Conservation (phyloP, 306 rosid genomes). For the Aeschynomene evenia region DNA sequence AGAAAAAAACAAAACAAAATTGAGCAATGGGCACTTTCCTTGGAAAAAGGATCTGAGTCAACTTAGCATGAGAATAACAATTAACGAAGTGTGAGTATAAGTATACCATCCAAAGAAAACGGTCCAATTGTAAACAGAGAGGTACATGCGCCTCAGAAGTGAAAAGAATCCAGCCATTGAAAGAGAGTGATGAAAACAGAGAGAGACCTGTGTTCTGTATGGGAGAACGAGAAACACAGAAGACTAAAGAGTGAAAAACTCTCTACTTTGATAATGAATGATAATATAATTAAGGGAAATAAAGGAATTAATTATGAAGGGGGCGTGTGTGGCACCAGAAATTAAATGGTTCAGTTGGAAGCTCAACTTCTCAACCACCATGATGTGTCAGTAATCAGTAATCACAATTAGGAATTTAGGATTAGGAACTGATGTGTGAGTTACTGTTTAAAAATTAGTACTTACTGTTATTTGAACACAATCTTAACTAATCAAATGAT, state of each 20-base stretch:
- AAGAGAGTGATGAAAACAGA: not conserved
- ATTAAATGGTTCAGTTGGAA: conserved; percentile 24
- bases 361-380: conserved; percentile 43
- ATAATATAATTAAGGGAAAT: not conserved
- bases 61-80: not conserved
- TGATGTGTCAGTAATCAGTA: not conserved
- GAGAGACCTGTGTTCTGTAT: not conserved
- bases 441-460: too few relatives aligned
- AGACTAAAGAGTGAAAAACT: not conserved
- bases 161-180: conserved; percentile 65
- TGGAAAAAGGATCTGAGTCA: not conserved
- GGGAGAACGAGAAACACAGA: conserved; percentile 18
- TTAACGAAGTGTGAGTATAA: too few relatives aligned
- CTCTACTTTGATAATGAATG: not conserved
- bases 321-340: not conserved
- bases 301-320: not conserved
- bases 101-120: conserved; percentile 89
- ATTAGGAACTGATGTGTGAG: not conserved
- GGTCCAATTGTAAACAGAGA: conserved; percentile 68
- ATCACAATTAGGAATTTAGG: too few relatives aligned
- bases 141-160: conserved; percentile 55
- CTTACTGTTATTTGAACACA: too few relatives aligned
- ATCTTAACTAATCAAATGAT: too few relatives aligned
- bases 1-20: not conserved
- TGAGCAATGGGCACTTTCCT: not conserved